phyloP scores from a whole-genome alignment of 148 eudicot species.

The Silene uniflora region DNA sequence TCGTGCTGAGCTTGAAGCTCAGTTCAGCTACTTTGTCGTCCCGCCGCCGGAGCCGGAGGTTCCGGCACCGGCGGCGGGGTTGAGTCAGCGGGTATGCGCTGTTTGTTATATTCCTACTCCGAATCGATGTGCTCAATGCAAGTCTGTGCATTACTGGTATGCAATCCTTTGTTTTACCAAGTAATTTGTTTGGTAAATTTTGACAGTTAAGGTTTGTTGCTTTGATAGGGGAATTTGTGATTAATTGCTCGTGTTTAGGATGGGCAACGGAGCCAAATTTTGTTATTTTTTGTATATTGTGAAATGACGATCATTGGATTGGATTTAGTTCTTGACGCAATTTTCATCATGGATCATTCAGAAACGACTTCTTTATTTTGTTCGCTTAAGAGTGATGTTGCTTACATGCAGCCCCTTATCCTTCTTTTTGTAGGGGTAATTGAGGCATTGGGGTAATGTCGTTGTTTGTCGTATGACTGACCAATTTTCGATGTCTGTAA shows the following conservation, averaged over 20 bases:
- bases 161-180: slow-evolving; percentile 3
- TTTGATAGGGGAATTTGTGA: neutral
- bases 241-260: neutral
- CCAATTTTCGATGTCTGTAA: neutral
- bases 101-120: slow-evolving; percentile 55
- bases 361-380: too few relatives aligned
- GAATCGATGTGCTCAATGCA: slow-evolving; percentile 64
- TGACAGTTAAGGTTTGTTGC: too few relatives aligned
- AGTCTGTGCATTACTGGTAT: slow-evolving; percentile 74
- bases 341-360: too few relatives aligned
- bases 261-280: neutral
- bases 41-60: neutral
- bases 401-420: too few relatives aligned
- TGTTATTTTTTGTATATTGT: too few relatives aligned
- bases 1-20: slow-evolving; percentile 63
- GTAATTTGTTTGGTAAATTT: too few relatives aligned
- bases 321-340: too few relatives aligned
- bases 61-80: neutral
- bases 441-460: neutral
- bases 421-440: too few relatives aligned
- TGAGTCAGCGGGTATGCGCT: slow-evolving; percentile 45
- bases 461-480: too few relatives aligned
- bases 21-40: slow-evolving; percentile 12
- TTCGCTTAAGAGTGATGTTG: too few relatives aligned
- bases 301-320: too few relatives aligned